Evolutionary conservation across 257 asterid species (phyloP).

Genomic region (Ajuga chamaepitys): DNA sequence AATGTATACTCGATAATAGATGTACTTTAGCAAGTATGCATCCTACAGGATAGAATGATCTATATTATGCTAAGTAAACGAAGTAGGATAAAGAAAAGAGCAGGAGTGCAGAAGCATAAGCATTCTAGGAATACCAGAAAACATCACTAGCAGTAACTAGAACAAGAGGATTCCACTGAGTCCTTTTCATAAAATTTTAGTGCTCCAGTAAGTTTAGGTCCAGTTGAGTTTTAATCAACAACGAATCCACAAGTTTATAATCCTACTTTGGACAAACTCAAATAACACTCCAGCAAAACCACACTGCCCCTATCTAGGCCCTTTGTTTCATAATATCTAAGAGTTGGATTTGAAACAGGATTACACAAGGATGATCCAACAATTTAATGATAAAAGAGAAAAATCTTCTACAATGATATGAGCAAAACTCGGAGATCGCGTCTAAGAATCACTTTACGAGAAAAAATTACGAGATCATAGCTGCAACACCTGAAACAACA

Average conservation of each 20-base stretch:
- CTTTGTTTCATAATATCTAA: conserved; percentile 19
- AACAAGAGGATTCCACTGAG: too few relatives aligned
- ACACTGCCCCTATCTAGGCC: conserved; percentile 9
- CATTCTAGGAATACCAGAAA: not conserved
- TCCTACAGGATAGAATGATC: not conserved
- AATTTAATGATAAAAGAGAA: not conserved
- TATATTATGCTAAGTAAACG: not conserved
- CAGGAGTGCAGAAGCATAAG: not conserved
- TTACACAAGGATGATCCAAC: conserved; percentile 20
- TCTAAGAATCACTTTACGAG: conserved; percentile 46
- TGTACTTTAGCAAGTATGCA: too few relatives aligned
- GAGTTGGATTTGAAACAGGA: conserved; percentile 13
- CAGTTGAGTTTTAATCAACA: too few relatives aligned
- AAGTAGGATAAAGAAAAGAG: not conserved
- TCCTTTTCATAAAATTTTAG: too few relatives aligned
- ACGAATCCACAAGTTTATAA: not conserved
- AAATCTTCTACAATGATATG: conserved; percentile 30
- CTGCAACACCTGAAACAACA: conserved; percentile 51
- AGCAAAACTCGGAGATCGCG: conserved; percentile 56
- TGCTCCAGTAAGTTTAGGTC: too few relatives aligned
- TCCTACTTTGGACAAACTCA: conserved; percentile 5
- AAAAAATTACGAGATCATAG: conserved; percentile 45
- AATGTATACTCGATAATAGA: too few relatives aligned
- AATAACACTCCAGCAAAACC: conserved; percentile 2
- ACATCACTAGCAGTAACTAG: not conserved